Percentiles rank a stretch among this genome's conserved stretches.
Evolutionary conservation across 768 basidiomycete species (phyloP).

Genomic region (Boletus rubescentipes): DNA sequence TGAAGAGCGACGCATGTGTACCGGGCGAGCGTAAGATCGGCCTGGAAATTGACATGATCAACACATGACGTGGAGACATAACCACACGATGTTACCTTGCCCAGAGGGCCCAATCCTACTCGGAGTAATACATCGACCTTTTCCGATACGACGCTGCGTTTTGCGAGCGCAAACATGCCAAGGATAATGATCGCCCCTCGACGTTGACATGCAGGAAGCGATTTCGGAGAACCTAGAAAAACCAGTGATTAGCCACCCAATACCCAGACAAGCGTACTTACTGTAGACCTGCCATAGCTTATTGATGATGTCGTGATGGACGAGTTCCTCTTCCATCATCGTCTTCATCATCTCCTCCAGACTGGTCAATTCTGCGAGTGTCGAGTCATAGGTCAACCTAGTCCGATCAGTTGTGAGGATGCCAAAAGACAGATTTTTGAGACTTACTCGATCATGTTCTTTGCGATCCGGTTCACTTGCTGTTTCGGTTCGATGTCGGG

Average conservation of each 20-base stretch:
- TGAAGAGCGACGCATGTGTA: constrained; percentile 95
- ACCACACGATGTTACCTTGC: constrained; percentile 56
- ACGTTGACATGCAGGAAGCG: constrained; percentile 81
- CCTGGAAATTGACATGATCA: constrained; percentile 41
- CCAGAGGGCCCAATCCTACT: constrained; percentile 81
- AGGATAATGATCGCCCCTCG: constrained; percentile 93
- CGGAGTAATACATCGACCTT: constrained; percentile 81
- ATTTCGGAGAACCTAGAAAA: constrained; percentile 62
- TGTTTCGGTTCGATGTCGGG: constrained; percentile 74
- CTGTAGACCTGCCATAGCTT: constrained; percentile 98
- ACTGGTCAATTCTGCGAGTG: constrained; percentile 92
- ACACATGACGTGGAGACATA: not conserved
- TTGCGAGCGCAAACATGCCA: constrained; percentile 94
- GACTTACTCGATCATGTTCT: constrained; percentile 93
- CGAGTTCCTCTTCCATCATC: constrained; percentile 87
- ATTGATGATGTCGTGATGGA: constrained; percentile 80
- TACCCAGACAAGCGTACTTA: constrained; percentile 37
- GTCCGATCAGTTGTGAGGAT: not conserved
- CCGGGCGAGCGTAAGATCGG: constrained; percentile 84
- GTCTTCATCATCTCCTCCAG: constrained; percentile 95
- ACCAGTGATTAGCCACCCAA: not conserved
- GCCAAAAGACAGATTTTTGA: not conserved
- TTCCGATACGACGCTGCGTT: constrained; percentile 73
- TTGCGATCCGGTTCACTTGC: constrained; percentile 88
- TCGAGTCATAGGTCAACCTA: constrained; percentile 89